Base-by-base conservation (phyloP, 768 basidiomycete genomes). In the Boletus subparvulus region DNA sequence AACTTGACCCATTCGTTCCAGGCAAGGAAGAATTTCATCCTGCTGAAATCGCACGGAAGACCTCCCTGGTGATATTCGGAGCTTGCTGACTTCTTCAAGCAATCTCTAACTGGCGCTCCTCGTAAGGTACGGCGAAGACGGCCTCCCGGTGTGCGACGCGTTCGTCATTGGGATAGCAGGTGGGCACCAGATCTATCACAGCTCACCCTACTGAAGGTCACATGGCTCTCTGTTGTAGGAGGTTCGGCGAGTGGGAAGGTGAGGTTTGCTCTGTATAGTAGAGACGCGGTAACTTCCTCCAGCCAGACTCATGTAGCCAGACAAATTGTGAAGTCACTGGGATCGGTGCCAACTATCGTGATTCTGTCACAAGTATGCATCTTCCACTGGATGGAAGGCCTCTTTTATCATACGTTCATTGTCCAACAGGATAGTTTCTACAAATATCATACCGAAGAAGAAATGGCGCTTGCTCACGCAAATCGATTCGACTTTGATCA, bases 191-290 rank as follows among this genome's bases (percentile, higher is more conserved):
- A 9, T 51, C 19, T 35, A 50, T 33, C 26, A 35, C n/a, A 35
- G 35, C 6, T 43, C 28, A 16, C 40, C 41, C 16, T 19, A 16
- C 52, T 50, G 12, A 61, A 45, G 1, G 17, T 56, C 37, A 52
- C 51, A 16, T 10, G 42, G 14, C 10, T 33, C 28, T 52, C 52
- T 56, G 21, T 59, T 58, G 24, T 62, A 91, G 90, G 90, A 47
- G 91, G 91, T 12, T 92, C 90, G 56, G 90, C 89, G 3, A 92
- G 91, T 61, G 92, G 92, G 56, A 94, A 94, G 83, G 91, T 88
- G 62, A 55, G 74, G 40, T 39, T 44, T 46, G n/a, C 41, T 55
- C 48, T 51, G 24, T 46, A 28, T 24, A 36, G 36, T n/a, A 41
- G 14, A 47, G 47, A 26, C 41, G 43, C 47, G 52, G 33, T 33